Evolutionary conservation across 1,284 basidiomycete genomes (phyloP).

Genomic region (Neonothopanus nambi): DNA sequence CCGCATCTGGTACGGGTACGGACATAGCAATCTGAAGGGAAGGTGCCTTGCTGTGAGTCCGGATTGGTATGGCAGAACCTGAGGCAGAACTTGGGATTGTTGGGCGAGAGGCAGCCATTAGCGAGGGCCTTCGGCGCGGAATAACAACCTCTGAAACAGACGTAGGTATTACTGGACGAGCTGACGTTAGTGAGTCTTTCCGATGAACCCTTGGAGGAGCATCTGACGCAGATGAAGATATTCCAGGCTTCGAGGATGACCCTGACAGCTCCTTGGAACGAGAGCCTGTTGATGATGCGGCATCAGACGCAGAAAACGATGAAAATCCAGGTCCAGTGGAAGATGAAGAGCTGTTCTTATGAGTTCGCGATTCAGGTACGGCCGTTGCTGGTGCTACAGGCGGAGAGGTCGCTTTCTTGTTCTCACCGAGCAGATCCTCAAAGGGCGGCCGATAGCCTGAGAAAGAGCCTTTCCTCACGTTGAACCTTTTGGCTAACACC

Average conservation of each 20-base stretch:
- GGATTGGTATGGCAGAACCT: too few species aligned
- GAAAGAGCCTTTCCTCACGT: neutral
- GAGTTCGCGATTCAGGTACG: too few species aligned
- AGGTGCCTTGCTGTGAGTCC: neutral
- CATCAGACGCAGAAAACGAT: neutral
- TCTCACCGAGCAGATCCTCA: neutral
- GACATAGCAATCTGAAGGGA: neutral
- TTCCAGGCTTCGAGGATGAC: neutral
- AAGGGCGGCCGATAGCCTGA: neutral
- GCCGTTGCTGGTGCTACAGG: too few species aligned
- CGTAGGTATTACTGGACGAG: neutral
- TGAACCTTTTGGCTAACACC: constrained; percentile 4
- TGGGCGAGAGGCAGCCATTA: neutral
- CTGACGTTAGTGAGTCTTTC: neutral
- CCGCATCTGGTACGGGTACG: neutral
- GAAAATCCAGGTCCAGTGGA: neutral
- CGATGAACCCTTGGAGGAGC: neutral
- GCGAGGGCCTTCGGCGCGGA: too few species aligned
- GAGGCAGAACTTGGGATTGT: neutral
- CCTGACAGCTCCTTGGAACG: neutral
- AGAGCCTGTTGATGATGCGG: neutral
- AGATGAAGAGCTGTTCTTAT: neutral
- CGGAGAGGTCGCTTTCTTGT: too few species aligned
- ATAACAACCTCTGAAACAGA: neutral
- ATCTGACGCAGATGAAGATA: neutral